These are phyloP conservation scores for Termitomyces sp. DNA, from an alignment of 768 basidiomycete species.

Conservation along the genomic window DNA sequence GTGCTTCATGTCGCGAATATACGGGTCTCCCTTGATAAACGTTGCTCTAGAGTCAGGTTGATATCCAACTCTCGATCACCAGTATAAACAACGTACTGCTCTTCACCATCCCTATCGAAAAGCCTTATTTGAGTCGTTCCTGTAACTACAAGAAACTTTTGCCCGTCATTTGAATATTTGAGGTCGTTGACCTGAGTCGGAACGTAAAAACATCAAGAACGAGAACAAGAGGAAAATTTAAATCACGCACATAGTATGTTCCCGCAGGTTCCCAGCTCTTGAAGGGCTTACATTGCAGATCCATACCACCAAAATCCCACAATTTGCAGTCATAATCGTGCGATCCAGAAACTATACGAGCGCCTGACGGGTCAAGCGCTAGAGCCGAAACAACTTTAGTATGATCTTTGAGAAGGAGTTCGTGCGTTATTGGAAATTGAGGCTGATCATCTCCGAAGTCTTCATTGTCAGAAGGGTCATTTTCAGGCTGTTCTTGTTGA, in stretches of 20 bases:
- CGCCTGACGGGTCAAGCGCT: slow-evolving; percentile 89
- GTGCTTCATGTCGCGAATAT: slow-evolving; percentile 98
- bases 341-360: slow-evolving; percentile 84
- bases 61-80: slow-evolving; percentile 24
- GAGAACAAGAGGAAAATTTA: slow-evolving; percentile 7
- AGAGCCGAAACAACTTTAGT: slow-evolving; percentile 93
- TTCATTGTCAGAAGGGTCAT: slow-evolving; percentile 45
- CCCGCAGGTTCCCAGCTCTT: slow-evolving; percentile 94
- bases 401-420: slow-evolving; percentile 90
- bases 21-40: slow-evolving; percentile 92
- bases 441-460: slow-evolving; percentile 43
- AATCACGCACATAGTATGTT: slow-evolving; percentile 71
- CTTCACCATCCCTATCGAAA: slow-evolving; percentile 90
- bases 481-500: slow-evolving; percentile 44
- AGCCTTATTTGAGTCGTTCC: slow-evolving; percentile 86
- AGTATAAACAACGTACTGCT: slow-evolving; percentile 56
- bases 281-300: slow-evolving; percentile 84
- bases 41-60: slow-evolving; percentile 60
- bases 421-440: slow-evolving; percentile 84
- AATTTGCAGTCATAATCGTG: slow-evolving; percentile 98
- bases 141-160: slow-evolving; percentile 80
- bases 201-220: not conserved
- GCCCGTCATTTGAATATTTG: slow-evolving; percentile 84
- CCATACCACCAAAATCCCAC: slow-evolving; percentile 99
- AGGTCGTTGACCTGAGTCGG: slow-evolving; percentile 75